Conservation (phyloP, 2,329 filamentous ascomycete species). For the Claviceps arundinis region DNA sequence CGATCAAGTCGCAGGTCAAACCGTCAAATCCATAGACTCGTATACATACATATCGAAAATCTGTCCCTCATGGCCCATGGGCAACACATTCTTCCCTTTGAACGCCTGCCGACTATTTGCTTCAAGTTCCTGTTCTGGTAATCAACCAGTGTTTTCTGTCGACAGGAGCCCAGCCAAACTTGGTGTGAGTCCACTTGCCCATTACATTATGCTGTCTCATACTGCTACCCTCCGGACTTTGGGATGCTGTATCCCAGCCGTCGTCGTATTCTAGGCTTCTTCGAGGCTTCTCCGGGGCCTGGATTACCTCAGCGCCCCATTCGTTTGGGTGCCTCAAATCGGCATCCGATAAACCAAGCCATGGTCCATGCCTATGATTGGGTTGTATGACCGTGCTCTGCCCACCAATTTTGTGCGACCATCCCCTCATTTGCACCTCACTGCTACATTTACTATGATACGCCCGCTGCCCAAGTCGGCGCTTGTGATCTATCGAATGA, state of each 20-base stretch:
- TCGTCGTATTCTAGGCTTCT: background rate
- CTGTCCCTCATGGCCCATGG: background rate
- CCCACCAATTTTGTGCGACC: slow-evolving; percentile 1
- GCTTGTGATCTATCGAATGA: slow-evolving; percentile 24
- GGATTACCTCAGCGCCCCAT: slow-evolving; percentile 20
- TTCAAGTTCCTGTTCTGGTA: background rate
- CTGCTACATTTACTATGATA: slow-evolving; percentile 15
- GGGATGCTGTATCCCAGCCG: background rate
- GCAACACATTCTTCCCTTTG: too few species aligned
- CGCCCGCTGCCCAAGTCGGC: slow-evolving; percentile 13
- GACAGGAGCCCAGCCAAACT: background rate
- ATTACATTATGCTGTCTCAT: background rate
- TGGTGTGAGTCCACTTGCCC: background rate
- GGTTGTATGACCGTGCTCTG: background rate
- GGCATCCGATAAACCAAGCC: slow-evolving; percentile 4
- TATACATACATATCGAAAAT: background rate
- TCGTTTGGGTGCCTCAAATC: background rate
- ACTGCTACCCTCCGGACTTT: background rate
- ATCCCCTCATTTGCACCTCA: slow-evolving; percentile 9
- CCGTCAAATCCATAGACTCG: too few species aligned
- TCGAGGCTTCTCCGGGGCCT: background rate
- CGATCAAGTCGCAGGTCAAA: too few species aligned
- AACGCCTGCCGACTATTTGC: background rate
- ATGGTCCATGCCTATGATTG: background rate
- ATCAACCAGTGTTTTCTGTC: background rate